Conservation (phyloP, 164 flowering plant species). For the Protea cynaroides region DNA sequence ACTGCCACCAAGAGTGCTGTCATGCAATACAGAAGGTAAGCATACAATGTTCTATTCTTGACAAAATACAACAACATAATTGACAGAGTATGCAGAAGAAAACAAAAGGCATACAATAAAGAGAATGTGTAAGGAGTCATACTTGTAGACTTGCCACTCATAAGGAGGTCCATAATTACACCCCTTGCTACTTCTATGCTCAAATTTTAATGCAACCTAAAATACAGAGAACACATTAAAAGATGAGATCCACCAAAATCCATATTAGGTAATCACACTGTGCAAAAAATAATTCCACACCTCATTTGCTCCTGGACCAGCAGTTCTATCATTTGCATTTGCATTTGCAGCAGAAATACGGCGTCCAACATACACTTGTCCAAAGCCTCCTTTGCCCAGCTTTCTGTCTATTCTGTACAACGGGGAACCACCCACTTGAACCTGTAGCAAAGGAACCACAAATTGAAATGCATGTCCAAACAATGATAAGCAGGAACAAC, state of each 20-base stretch:
- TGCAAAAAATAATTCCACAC: conserved; percentile 19
- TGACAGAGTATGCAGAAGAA: not conserved
- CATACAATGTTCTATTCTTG: not conserved
- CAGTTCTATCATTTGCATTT: conserved; percentile 28
- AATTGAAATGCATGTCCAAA: not conserved
- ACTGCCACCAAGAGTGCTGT: conserved; percentile 54
- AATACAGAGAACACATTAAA: not conserved
- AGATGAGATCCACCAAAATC: too few species aligned
- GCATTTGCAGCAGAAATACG: conserved; percentile 28
- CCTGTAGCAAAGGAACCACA: conserved; percentile 37
- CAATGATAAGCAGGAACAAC: too few species aligned
- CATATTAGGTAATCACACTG: too few species aligned
- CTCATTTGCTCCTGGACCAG: conserved; percentile 67
- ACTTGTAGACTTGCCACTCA: conserved; percentile 56
- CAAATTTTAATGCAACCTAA: conserved; percentile 51
- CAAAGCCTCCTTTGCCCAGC: conserved; percentile 92
- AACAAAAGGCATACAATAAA: not conserved
- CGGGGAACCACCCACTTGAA: conserved; percentile 81
- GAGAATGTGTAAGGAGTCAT: not conserved
- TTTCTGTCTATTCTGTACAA: conserved; percentile 57
- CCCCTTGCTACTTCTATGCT: conserved; percentile 50
- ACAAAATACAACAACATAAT: not conserved
- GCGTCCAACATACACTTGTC: conserved; percentile 87
- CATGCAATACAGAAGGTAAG: conserved; percentile 4
- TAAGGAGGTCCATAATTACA: conserved; percentile 57